Percentiles rank a stretch among this genome's conserved stretches.
phyloP scores from a whole-genome alignment of 2,329 filamentous ascomycete species.

The Eutypa lata region DNA sequence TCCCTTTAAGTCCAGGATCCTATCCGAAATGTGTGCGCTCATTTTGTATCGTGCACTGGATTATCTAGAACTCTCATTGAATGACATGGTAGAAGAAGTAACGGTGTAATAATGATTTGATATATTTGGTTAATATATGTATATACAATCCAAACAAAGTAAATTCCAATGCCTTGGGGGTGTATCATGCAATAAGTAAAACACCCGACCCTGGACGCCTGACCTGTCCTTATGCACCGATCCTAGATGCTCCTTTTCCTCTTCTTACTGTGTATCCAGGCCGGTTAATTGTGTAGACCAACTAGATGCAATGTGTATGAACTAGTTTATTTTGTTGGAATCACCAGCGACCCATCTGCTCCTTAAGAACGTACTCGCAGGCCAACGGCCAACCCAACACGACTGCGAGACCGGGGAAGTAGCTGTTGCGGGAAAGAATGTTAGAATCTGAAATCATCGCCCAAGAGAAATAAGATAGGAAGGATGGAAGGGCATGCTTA shows the following conservation, averaged over 20 bases:
- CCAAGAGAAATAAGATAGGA: not conserved
- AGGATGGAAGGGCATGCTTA: not conserved
- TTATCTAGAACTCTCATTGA: too few relatives aligned
- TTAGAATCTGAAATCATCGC: not conserved
- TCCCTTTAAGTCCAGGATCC: too few relatives aligned
- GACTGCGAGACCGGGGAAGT: not conserved
- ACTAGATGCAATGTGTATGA: too few relatives aligned
- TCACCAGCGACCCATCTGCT: not conserved
- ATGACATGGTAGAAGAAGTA: too few relatives aligned
- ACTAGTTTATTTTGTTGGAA: not conserved
- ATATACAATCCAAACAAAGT: not conserved
- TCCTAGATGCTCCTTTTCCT: not conserved
- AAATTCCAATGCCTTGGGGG: not conserved
- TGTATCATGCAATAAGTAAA: not conserved
- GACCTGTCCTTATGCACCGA: not conserved
- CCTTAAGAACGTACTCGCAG: not conserved
- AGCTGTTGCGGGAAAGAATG: not conserved
- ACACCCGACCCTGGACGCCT: not conserved
- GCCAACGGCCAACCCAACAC: not conserved
- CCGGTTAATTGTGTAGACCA: too few relatives aligned
- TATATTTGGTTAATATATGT: not conserved
- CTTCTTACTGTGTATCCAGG: too few relatives aligned
- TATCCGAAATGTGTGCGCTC: too few relatives aligned
- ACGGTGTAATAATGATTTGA: not conserved
- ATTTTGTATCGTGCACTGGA: too few relatives aligned